Conservation (phyloP, 2,329 filamentous ascomycete genomes). For the Calonectria leucothoes region DNA sequence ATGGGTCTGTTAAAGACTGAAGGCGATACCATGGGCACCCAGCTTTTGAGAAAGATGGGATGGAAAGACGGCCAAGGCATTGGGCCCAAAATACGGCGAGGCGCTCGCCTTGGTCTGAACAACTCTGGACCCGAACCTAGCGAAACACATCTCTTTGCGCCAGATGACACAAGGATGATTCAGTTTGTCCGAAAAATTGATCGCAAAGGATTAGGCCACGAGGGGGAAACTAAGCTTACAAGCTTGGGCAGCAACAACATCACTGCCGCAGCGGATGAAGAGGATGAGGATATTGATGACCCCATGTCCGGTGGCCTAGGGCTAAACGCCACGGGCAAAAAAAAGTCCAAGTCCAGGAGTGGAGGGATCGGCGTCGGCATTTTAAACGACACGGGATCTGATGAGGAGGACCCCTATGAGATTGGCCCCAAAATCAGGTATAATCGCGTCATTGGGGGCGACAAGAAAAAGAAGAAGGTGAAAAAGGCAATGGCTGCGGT, state of each 20-base stretch:
- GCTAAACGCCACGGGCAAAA: conserved; percentile 49
- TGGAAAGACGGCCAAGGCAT: conserved; percentile 96
- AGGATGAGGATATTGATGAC: conserved; percentile 60
- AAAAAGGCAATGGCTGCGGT: conserved; percentile 59
- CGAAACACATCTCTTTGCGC: conserved; percentile 82
- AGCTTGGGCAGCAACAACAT: conserved; percentile 45
- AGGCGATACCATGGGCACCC: conserved; percentile 88
- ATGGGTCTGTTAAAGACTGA: conserved; percentile 78
- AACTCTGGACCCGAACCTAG: conserved; percentile 50
- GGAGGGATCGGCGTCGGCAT: conserved; percentile 89
- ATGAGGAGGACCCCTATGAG: conserved; percentile 94
- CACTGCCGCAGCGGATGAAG: conserved; percentile 41
- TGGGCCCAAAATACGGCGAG: conserved; percentile 84
- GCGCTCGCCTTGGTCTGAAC: conserved; percentile 71
- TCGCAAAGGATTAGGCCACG: conserved; percentile 77
- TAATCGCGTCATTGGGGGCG: conserved; percentile 82
- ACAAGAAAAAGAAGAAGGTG: conserved; percentile 84
- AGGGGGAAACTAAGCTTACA: conserved; percentile 66
- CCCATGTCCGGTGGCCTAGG: conserved; percentile 30
- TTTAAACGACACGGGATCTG: conserved; percentile 92
- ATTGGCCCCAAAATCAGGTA: conserved; percentile 92
- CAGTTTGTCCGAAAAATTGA: conserved; percentile 74
- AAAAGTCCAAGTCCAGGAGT: conserved; percentile 63
- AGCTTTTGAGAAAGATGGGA: conserved; percentile 90
- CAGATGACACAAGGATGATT: conserved; percentile 80